These are phyloP conservation scores for Lathyrus sativus DNA, from an alignment of 306 rosid genomes.

Conservation along the genomic window DNA sequence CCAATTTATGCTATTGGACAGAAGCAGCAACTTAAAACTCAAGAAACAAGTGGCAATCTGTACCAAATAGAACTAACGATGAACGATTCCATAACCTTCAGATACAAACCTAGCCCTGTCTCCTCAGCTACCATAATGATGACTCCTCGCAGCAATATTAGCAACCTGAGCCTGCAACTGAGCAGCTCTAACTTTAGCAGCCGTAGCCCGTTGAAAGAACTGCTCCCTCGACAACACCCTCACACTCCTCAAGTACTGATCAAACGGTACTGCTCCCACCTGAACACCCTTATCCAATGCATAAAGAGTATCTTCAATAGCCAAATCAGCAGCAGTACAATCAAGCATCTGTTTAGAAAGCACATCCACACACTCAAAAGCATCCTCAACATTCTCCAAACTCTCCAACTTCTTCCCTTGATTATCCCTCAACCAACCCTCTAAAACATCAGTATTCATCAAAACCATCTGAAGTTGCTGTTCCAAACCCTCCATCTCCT, in stretches of 20 bases:
- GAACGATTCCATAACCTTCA: conserved; percentile 22
- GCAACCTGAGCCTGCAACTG: conserved; percentile 94
- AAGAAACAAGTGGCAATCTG: conserved; percentile 37
- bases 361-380: conserved; percentile 68
- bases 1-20: conserved; percentile 38
- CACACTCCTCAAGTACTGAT: conserved; percentile 83
- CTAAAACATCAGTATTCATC: conserved; percentile 79
- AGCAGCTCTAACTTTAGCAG: conserved; percentile 76
- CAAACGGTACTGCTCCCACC: conserved; percentile 69
- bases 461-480: conserved; percentile 87
- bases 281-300: conserved; percentile 83
- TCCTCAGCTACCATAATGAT: conserved; percentile 54
- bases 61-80: conserved; percentile 30
- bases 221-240: conserved; percentile 86
- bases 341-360: conserved; percentile 86
- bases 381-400: conserved; percentile 53
- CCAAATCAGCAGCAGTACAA: conserved; percentile 78
- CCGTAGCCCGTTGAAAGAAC: conserved; percentile 74
- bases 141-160: conserved; percentile 69
- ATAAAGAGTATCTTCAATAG: conserved; percentile 78
- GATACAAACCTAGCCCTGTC: conserved; percentile 11
- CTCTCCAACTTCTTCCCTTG: conserved; percentile 51
- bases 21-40: conserved; percentile 32
- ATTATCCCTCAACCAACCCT: conserved; percentile 79
- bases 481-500: conserved; percentile 85